Conservation (phyloP, 371 early-diverging fungal genomes). For the Lichtheimia hyalospora region DNA sequence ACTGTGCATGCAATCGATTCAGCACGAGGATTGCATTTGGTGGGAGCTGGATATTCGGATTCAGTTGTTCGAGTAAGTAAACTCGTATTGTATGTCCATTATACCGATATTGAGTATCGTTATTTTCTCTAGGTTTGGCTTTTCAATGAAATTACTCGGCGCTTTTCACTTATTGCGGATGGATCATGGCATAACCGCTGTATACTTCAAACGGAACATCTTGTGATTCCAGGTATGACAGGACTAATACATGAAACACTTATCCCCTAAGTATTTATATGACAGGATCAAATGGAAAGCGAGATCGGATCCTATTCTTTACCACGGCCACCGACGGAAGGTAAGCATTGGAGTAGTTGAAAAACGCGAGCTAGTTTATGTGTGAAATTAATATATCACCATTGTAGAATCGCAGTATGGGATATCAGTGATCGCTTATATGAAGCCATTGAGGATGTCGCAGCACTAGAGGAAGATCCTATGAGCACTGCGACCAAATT, state of each 20-base stretch:
- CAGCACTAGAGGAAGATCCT: conserved; percentile 28
- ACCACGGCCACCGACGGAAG: conserved; percentile 62
- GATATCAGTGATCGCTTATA: conserved; percentile 43
- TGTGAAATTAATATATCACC: not conserved
- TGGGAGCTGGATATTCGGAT: conserved; percentile 63
- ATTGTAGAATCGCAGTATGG: conserved; percentile 49
- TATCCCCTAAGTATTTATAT: not conserved
- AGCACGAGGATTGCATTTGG: conserved; percentile 45
- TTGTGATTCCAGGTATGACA: conserved; percentile 21
- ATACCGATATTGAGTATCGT: not conserved
- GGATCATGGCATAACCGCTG: conserved; percentile 61
- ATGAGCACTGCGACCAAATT: conserved; percentile 33
- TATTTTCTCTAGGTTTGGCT: conserved; percentile 37
- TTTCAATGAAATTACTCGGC: conserved; percentile 50
- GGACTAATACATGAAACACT: not conserved
- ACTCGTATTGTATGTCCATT: not conserved
- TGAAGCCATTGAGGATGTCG: conserved; percentile 13
- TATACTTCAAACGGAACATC: conserved; percentile 53
- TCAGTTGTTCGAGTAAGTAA: conserved; percentile 49
- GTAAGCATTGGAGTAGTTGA: conserved; percentile 5
- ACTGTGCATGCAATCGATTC: conserved; percentile 38
- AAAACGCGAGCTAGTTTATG: not conserved
- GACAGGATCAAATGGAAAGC: conserved; percentile 3
- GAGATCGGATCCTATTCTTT: conserved; percentile 46
- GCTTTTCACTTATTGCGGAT: conserved; percentile 53